phyloP scores from a whole-genome alignment of 768 basidiomycete species.

The Leccinum longicurvipes region DNA sequence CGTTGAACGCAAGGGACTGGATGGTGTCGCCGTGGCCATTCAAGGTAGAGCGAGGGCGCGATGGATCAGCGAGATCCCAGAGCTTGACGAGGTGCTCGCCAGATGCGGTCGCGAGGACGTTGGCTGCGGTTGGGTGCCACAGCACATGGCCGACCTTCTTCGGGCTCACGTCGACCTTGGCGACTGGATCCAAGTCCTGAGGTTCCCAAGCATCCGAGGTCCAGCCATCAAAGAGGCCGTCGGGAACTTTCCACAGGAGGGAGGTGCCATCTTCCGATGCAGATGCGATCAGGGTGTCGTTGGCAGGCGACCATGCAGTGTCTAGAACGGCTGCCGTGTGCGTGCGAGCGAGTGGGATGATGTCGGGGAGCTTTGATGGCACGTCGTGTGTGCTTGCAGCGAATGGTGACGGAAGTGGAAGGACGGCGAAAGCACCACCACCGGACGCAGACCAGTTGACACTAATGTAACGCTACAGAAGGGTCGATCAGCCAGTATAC shows the following conservation, averaged over 20 bases:
- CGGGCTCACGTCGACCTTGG: conserved; percentile 70
- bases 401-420: conserved; percentile 80
- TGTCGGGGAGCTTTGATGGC: conserved; percentile 84
- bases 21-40: conserved; percentile 84
- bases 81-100: conserved; percentile 88
- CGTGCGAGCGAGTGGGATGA: conserved; percentile 85
- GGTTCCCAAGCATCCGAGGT: conserved; percentile 79
- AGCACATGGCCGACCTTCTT: conserved; percentile 93
- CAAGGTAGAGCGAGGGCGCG: conserved; percentile 58
- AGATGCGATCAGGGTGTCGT: conserved; percentile 87
- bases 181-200: conserved; percentile 81
- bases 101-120: conserved; percentile 76
- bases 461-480: conserved; percentile 71
- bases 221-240: conserved; percentile 76
- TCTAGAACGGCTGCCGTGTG: conserved; percentile 86
- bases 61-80: conserved; percentile 83
- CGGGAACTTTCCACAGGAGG: conserved; percentile 85
- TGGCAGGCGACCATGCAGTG: conserved; percentile 95
- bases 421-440: conserved; percentile 91
- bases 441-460: conserved; percentile 94
- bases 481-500: neutral
- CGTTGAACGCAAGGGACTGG: conserved; percentile 80
- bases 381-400: conserved; percentile 46
- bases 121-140: conserved; percentile 88
- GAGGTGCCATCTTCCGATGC: conserved; percentile 93